These are phyloP conservation scores for Penicillium lagena DNA, from an alignment of 495 filamentous ascomycete species.

Conservation along the genomic window DNA sequence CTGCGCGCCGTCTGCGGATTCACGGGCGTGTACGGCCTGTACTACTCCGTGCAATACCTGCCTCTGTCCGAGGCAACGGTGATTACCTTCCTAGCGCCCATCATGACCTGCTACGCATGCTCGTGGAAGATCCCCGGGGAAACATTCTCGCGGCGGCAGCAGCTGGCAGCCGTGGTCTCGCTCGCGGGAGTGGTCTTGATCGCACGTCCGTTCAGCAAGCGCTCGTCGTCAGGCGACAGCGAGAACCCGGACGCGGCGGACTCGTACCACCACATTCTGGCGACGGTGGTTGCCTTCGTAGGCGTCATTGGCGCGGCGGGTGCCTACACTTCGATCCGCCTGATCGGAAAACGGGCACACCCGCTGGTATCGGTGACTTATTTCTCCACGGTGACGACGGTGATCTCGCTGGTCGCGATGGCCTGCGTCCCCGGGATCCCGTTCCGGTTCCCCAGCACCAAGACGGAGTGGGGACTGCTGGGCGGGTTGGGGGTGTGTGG, in stretches of 20 bases:
- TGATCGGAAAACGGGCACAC: conserved; percentile 80
- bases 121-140: conserved; percentile 65
- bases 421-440: conserved; percentile 49
- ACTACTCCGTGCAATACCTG: conserved; percentile 81
- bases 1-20: conserved; percentile 70
- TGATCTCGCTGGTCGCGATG: conserved; percentile 59
- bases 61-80: conserved; percentile 89
- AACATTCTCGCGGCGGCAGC: conserved; percentile 72
- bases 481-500: conserved; percentile 66
- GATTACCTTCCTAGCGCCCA: conserved; percentile 82
- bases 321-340: conserved; percentile 75
- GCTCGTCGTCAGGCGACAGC: conserved; percentile 1
- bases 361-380: conserved; percentile 83
- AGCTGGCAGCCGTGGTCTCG: conserved; percentile 69
- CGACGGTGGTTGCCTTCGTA: conserved; percentile 66
- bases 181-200: conserved; percentile 81
- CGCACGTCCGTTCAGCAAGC: conserved; percentile 55
- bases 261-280: conserved; percentile 59
- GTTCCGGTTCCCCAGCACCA: conserved; percentile 55
- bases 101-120: conserved; percentile 77
- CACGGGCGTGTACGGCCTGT: conserved; percentile 76
- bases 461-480: conserved; percentile 66
- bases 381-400: conserved; percentile 64
- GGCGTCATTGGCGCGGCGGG: conserved; percentile 75
- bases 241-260: conserved; percentile 27